phyloP scores from a whole-genome alignment of 495 filamentous ascomycete genomes.

The Tuber magnatum region DNA sequence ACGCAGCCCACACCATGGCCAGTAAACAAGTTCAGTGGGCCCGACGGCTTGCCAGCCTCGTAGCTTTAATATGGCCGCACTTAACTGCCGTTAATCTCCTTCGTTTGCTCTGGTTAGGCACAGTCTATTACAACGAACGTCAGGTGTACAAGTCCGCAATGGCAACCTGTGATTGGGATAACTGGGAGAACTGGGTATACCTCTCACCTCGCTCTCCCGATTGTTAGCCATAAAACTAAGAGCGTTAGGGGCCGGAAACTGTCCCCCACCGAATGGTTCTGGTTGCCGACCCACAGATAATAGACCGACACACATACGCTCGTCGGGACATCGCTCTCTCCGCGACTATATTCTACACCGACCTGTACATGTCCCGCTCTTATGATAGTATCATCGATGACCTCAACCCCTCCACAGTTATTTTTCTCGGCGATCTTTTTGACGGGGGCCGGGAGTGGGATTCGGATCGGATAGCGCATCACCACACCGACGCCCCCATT shows the following conservation, averaged over 20 bases:
- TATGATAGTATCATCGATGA: constrained; percentile 61
- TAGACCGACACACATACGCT: constrained; percentile 91
- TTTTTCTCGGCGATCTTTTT: constrained; percentile 89
- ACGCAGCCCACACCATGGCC: not conserved
- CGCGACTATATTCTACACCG: constrained; percentile 68
- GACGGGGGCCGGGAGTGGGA: constrained; percentile 89
- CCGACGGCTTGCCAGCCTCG: not conserved
- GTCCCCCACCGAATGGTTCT: constrained; percentile 76
- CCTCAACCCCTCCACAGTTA: constrained; percentile 66
- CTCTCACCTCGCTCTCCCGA: not conserved
- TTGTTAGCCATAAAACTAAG: constrained; percentile 3
- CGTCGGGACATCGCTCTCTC: constrained; percentile 83
- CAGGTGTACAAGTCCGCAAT: constrained; percentile 12
- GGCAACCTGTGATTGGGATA: constrained; percentile 13
- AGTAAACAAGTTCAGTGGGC: not conserved
- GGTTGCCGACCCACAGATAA: constrained; percentile 89
- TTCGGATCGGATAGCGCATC: constrained; percentile 42
- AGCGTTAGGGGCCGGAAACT: constrained; percentile 54
- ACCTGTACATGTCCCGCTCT: constrained; percentile 74
- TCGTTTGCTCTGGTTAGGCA: constrained; percentile 14
- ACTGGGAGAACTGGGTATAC: constrained; percentile 16
- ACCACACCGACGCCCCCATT: constrained; percentile 49
- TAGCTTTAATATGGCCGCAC: not conserved
- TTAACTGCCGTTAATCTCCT: constrained; percentile 9
- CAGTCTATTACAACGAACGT: constrained; percentile 13